Conservation (phyloP, 441 rosid species). For the Erodium moschatum region DNA sequence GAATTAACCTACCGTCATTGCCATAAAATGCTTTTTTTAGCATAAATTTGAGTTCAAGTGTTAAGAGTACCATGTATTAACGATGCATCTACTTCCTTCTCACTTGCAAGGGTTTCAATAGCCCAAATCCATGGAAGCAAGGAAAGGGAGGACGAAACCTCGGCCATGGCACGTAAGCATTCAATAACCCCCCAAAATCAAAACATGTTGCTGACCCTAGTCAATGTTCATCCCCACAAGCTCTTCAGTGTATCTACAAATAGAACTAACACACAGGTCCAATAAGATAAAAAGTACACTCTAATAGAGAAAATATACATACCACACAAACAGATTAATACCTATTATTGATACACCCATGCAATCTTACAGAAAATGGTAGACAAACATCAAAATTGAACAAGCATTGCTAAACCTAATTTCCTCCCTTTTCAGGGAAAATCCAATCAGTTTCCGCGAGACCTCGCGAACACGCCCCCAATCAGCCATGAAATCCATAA, state of each 20-base stretch:
- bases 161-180: neutral
- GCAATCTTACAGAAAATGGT: neutral
- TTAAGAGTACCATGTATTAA: neutral
- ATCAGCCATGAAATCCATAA: neutral
- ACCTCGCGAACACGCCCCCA: neutral
- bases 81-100: neutral
- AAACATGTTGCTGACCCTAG: neutral
- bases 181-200: neutral
- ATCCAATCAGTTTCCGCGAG: neutral
- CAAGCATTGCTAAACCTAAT: neutral
- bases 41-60: neutral
- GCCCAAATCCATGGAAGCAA: constrained; percentile 5
- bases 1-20: neutral
- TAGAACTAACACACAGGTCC: neutral
- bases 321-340: neutral
- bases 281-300: neutral
- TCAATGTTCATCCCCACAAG: too few species aligned
- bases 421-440: neutral
- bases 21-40: neutral
- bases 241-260: neutral
- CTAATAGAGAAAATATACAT: neutral
- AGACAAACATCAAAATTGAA: neutral
- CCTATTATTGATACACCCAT: too few species aligned
- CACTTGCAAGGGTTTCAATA: constrained; percentile 6
- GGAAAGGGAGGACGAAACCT: neutral